A percentile compares a stretch with the other conserved stretches of the same genome.
These are phyloP conservation scores for Gliomastix tumulicola DNA, from an alignment of 2,329 filamentous ascomycete genomes.

Conservation along the genomic window DNA sequence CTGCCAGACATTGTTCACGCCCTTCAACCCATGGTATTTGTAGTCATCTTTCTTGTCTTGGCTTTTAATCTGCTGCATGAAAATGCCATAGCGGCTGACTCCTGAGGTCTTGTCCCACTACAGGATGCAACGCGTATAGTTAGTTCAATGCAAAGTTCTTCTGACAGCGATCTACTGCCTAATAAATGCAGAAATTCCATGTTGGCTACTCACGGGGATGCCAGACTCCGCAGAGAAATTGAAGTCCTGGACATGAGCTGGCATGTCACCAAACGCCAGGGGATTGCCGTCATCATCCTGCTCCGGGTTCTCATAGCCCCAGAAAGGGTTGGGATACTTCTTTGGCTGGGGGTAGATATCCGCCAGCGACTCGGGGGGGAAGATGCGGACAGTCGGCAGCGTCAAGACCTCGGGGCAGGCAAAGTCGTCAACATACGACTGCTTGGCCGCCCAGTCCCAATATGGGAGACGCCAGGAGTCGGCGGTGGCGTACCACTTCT, in stretches of 20 bases:
- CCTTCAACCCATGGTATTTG: neutral
- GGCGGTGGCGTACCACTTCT: conserved; percentile 14
- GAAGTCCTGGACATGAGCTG: conserved; percentile 4
- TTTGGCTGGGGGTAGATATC: neutral
- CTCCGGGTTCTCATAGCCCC: neutral
- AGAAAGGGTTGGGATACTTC: neutral
- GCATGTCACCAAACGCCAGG: conserved; percentile 8
- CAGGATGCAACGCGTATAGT: too few species aligned
- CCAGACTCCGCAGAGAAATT: conserved; percentile 5
- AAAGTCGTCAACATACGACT: conserved; percentile 4
- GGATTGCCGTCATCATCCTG: conserved; percentile 1
- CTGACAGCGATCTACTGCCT: too few species aligned
- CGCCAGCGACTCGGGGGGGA: neutral
- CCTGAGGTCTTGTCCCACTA: conserved; percentile 3
- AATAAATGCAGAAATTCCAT: too few species aligned
- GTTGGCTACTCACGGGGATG: conserved; percentile 1
- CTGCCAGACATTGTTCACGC: neutral
- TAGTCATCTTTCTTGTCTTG: neutral
- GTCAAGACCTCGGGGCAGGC: conserved; percentile 4
- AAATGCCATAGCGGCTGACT: neutral
- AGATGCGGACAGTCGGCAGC: neutral
- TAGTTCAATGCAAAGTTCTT: too few species aligned
- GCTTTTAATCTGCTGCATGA: too few species aligned
- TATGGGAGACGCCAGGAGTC: conserved; percentile 21
- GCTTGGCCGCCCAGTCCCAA: conserved; percentile 23